Conservation (phyloP, 345 rosid genomes). For the Aquilaria malaccensis region DNA sequence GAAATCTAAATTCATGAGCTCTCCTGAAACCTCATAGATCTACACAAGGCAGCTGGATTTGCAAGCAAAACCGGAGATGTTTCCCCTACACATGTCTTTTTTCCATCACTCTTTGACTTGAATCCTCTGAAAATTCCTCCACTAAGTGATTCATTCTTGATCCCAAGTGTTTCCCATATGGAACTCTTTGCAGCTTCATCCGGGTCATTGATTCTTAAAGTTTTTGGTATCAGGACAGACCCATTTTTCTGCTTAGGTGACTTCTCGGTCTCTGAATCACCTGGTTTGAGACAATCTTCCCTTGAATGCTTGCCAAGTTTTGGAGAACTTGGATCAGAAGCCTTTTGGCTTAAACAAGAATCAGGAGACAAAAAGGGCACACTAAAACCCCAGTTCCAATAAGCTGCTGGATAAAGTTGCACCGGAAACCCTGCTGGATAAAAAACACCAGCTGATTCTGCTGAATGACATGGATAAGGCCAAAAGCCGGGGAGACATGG, state of each 20-base stretch:
- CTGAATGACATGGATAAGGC: slow-evolving; percentile 39
- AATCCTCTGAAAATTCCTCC: slow-evolving; percentile 38
- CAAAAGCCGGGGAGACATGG: slow-evolving; percentile 25
- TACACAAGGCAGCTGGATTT: slow-evolving; percentile 71
- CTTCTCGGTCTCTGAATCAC: slow-evolving; percentile 6
- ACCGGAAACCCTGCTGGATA: slow-evolving; percentile 31
- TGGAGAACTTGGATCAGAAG: slow-evolving; percentile 22
- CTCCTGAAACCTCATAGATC: slow-evolving; percentile 64
- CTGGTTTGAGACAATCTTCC: slow-evolving; percentile 23
- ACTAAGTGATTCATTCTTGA: slow-evolving; percentile 22
- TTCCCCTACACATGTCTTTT: background rate
- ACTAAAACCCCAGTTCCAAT: slow-evolving; percentile 19
- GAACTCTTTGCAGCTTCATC: slow-evolving; percentile 29
- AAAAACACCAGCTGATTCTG: slow-evolving; percentile 23
- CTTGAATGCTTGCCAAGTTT: slow-evolving; percentile 58
- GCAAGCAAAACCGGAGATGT: slow-evolving; percentile 41
- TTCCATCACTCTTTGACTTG: slow-evolving; percentile 27
- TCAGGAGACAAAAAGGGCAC: slow-evolving; percentile 4
- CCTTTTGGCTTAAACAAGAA: slow-evolving; percentile 14
- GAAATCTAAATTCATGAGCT: slow-evolving; percentile 19
- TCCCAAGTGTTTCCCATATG: slow-evolving; percentile 36
- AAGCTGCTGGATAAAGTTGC: slow-evolving; percentile 39
- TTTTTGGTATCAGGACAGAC: slow-evolving; percentile 24
- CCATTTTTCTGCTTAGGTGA: slow-evolving; percentile 10
- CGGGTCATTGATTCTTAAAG: slow-evolving; percentile 35